Conservation (phyloP, 495 filamentous ascomycete genomes). For the Penicillium alfredii region DNA sequence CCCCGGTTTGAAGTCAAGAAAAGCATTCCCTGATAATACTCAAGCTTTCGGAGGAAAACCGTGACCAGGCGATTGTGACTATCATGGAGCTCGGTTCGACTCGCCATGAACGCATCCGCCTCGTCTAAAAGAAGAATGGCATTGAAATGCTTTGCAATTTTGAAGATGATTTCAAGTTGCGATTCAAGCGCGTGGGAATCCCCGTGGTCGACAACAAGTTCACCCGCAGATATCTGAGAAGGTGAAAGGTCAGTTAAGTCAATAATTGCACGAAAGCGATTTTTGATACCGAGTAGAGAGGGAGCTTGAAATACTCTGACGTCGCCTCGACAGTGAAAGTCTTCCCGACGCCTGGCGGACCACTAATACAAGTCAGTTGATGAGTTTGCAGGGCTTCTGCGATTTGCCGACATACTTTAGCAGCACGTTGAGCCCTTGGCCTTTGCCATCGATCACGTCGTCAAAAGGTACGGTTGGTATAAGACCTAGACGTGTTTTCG, state of each 20-base stretch:
- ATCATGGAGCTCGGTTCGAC: neutral
- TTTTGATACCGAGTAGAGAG: constrained; percentile 21
- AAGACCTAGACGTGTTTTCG: constrained; percentile 17
- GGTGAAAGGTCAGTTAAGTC: constrained; percentile 7
- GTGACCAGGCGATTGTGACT: neutral
- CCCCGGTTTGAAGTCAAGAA: constrained; percentile 48
- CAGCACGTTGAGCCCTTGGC: constrained; percentile 17
- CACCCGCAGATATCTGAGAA: constrained; percentile 19
- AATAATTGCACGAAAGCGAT: neutral
- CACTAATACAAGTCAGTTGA: constrained; percentile 16
- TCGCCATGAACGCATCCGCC: constrained; percentile 39
- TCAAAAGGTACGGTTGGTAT: constrained; percentile 22
- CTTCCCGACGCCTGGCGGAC: constrained; percentile 30
- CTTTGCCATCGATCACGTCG: constrained; percentile 22
- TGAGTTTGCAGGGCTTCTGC: neutral
- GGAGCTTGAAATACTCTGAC: constrained; percentile 22
- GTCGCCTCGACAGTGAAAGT: constrained; percentile 30
- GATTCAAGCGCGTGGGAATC: constrained; percentile 15
- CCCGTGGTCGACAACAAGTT: constrained; percentile 15
- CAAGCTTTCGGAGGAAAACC: constrained; percentile 47
- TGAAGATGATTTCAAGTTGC: constrained; percentile 18
- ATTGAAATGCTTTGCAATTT: constrained; percentile 27
- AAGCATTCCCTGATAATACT: constrained; percentile 49
- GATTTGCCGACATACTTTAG: constrained; percentile 16
- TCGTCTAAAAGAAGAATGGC: constrained; percentile 37